Evolutionary conservation across 768 basidiomycete genomes (phyloP).

Genomic region (Pisolithus marmoratus): DNA sequence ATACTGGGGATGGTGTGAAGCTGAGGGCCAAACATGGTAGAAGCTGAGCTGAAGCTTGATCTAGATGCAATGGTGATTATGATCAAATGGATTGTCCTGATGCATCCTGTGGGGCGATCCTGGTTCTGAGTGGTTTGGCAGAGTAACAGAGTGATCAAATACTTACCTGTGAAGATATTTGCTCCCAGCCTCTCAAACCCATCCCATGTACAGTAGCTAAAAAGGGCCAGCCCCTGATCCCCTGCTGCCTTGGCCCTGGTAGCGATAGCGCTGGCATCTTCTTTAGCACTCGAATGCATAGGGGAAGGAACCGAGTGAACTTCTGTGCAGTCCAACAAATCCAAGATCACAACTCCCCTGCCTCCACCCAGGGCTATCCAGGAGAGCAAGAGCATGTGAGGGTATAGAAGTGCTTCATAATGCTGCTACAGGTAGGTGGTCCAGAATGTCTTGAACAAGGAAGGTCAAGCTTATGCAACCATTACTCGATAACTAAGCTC

Average conservation of each 20-base stretch:
- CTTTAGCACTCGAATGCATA: conserved; percentile 70
- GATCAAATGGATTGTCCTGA: conserved; percentile 63
- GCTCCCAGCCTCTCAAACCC: conserved; percentile 84
- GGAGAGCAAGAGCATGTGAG: conserved; percentile 76
- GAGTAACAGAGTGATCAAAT: conserved; percentile 55
- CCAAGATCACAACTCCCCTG: conserved; percentile 79
- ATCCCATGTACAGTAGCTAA: conserved; percentile 81
- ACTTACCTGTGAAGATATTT: conserved; percentile 75
- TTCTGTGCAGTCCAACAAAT: conserved; percentile 80
- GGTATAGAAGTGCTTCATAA: conserved; percentile 77
- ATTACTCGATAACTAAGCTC: no score
- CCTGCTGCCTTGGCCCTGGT: conserved; percentile 53
- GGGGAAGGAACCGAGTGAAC: conserved; percentile 81
- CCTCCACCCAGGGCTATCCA: conserved; percentile 85
- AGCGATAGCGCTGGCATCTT: conserved; percentile 84
- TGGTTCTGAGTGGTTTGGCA: conserved; percentile 38
- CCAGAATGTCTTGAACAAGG: conserved; percentile 50
- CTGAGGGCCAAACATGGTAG: conserved; percentile 74
- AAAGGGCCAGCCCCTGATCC: conserved; percentile 64
- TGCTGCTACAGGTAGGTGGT: conserved; percentile 74
- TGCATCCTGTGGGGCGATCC: conserved; percentile 51
- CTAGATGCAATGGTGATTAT: conserved; percentile 35
- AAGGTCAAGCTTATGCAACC: no score
- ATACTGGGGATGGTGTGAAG: conserved; percentile 69
- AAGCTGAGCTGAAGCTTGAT: conserved; percentile 51